phyloP scores from a whole-genome alignment of 2,329 filamentous ascomycete species.

The Neonectria punicea region DNA sequence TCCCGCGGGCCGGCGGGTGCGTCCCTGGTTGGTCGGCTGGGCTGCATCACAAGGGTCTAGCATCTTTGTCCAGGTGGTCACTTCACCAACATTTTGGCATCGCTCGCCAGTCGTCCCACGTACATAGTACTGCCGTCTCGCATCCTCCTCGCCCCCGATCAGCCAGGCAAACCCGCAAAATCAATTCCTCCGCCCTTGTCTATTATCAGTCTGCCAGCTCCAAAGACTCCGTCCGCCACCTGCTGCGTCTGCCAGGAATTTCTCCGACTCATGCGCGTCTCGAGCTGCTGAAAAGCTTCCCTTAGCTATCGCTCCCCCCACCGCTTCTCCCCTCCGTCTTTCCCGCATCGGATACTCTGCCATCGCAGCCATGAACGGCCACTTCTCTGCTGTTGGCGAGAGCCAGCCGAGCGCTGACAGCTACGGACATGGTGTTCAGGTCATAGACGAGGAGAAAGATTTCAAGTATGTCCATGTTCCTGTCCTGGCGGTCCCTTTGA shows the following conservation, averaged over 20 bases:
- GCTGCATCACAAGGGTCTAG: conserved; percentile 28
- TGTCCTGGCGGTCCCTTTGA: not conserved
- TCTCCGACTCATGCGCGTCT: conserved; percentile 21
- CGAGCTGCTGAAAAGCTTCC: conserved; percentile 30
- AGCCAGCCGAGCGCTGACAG: conserved; percentile 69
- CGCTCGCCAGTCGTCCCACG: conserved; percentile 24
- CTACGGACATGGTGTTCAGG: conserved; percentile 95
- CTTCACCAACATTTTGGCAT: conserved; percentile 24
- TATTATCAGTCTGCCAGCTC: not conserved
- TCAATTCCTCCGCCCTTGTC: conserved; percentile 6
- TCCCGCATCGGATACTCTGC: conserved; percentile 22
- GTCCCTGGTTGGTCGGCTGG: conserved; percentile 23
- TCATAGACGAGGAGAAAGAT: conserved; percentile 90
- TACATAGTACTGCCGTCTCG: not conserved
- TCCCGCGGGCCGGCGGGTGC: conserved; percentile 20
- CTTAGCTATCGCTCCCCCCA: conserved; percentile 24
- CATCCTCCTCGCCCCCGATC: not conserved
- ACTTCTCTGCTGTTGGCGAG: conserved; percentile 80
- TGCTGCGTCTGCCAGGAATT: conserved; percentile 21
- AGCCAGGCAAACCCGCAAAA: conserved; percentile 8
- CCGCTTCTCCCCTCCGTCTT: conserved; percentile 18
- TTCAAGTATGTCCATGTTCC: conserved; percentile 79
- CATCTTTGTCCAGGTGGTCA: conserved; percentile 28
- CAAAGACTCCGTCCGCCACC: conserved; percentile 2
- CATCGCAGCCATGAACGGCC: conserved; percentile 74